phyloP scores from a whole-genome alignment of 2,329 filamentous ascomycete genomes.

The Penicillium sp. region DNA sequence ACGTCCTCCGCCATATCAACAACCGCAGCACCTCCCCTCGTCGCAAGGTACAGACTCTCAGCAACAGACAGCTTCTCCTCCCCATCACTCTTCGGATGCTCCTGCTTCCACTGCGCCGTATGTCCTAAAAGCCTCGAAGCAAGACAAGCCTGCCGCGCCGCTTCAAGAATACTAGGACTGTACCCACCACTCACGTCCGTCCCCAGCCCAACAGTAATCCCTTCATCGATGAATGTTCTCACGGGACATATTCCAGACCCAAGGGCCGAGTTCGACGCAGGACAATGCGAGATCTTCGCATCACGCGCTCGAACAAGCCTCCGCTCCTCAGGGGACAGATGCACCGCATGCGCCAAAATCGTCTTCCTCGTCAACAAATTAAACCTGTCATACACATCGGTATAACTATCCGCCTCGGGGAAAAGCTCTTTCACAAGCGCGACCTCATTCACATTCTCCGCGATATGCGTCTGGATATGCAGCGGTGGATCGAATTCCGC shows the following conservation, averaged over 20 bases:
- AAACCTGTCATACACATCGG: slow-evolving; percentile 74
- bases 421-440: slow-evolving; percentile 71
- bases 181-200: slow-evolving; percentile 93
- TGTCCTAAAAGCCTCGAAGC: slow-evolving; percentile 69
- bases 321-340: slow-evolving; percentile 70
- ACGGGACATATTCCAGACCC: slow-evolving; percentile 78
- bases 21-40: slow-evolving; percentile 80
- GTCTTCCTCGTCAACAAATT: slow-evolving; percentile 72
- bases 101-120: slow-evolving; percentile 38
- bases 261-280: slow-evolving; percentile 75
- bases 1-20: slow-evolving; percentile 72
- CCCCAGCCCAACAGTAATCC: slow-evolving; percentile 79
- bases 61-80: slow-evolving; percentile 74
- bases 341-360: slow-evolving; percentile 82
- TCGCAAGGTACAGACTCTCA: slow-evolving; percentile 84
- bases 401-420: slow-evolving; percentile 65
- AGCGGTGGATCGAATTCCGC: slow-evolving; percentile 61
- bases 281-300: slow-evolving; percentile 79
- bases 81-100: slow-evolving; percentile 41
- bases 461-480: slow-evolving; percentile 81
- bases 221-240: slow-evolving; percentile 70
- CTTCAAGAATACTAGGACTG: slow-evolving; percentile 76
- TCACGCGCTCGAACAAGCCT: slow-evolving; percentile 61
- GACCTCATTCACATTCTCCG: slow-evolving; percentile 77
- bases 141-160: slow-evolving; percentile 77